Evolutionary conservation across 192 early-diverging fungal genomes (phyloP).

Genomic region (Lobosporangium transversale): DNA sequence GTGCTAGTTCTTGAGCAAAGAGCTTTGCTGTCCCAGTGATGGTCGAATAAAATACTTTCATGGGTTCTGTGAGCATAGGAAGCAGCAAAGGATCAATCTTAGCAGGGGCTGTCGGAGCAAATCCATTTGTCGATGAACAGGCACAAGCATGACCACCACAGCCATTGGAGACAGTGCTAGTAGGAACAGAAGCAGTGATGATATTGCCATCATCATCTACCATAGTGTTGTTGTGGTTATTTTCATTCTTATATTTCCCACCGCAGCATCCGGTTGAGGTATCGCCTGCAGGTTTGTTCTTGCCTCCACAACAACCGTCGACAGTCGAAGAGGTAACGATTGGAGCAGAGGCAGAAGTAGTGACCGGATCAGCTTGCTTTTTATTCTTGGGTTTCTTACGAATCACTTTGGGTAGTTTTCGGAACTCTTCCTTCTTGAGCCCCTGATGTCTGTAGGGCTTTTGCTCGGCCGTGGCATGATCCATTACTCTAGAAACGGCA

Average conservation of each 20-base stretch:
- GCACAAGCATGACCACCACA: conserved; percentile 2
- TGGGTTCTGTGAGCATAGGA: conserved; percentile 35
- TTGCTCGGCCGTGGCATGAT: conserved; percentile 14
- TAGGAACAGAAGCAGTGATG: no score
- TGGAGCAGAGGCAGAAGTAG: conserved; percentile 2
- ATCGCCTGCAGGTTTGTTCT: conserved; percentile 45
- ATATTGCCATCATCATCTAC: not conserved
- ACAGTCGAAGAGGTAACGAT: not conserved
- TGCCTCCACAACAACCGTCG: conserved; percentile 48
- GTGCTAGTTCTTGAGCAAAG: conserved; percentile 56
- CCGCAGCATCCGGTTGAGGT: conserved; percentile 47
- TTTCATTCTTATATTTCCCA: conserved; percentile 27
- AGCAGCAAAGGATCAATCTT: conserved; percentile 32
- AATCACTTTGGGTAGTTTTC: conserved; percentile 46
- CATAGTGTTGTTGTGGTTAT: not conserved
- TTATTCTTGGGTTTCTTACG: conserved; percentile 52
- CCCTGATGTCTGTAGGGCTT: conserved; percentile 36
- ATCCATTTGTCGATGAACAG: conserved; percentile 10
- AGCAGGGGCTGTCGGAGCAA: not conserved
- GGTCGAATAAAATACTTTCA: conserved; percentile 68
- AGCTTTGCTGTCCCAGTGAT: conserved; percentile 66
- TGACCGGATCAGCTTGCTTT: conserved; percentile 22
- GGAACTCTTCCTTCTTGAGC: conserved; percentile 43
- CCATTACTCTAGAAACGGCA: conserved; percentile 6
- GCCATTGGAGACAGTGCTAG: no score